Evolutionary conservation across 306 rosid genomes (phyloP).

Genomic region (Parietaria judaica): DNA sequence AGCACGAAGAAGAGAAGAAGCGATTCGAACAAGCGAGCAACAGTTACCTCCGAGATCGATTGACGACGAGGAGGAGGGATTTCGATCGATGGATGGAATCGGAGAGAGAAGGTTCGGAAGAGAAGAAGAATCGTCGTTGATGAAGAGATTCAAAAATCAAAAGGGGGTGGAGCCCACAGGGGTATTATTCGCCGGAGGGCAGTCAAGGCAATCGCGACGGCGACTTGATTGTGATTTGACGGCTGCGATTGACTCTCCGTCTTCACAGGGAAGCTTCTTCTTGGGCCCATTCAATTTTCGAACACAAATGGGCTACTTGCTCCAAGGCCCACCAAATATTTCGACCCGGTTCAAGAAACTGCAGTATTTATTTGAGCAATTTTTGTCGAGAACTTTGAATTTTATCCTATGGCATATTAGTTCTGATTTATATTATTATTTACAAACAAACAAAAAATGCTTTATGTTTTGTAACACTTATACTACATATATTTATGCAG

Average conservation of each 20-base stretch:
- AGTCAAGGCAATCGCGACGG: not conserved
- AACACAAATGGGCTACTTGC: no score
- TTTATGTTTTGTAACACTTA: no score
- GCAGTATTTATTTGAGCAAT: no score
- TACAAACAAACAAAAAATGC: no score
- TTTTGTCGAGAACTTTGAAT: no score
- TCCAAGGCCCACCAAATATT: no score
- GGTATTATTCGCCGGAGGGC: not conserved
- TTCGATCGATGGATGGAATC: not conserved
- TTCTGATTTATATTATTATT: no score
- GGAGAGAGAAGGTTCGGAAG: not conserved
- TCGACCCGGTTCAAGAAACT: no score
- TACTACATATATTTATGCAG: no score
- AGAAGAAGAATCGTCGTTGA: not conserved
- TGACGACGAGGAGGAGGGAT: not conserved
- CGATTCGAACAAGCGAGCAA: not conserved
- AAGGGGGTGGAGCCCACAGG: slow-evolving; percentile 14
- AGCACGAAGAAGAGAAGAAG: not conserved
- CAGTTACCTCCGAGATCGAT: not conserved
- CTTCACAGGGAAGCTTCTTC: not conserved
- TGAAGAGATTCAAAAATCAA: not conserved
- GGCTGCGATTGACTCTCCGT: slow-evolving; percentile 3
- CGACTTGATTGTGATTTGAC: not conserved
- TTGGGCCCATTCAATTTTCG: not conserved
- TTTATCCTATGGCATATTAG: no score